These are phyloP conservation scores for Oryza rufipogon DNA, from an alignment of 176 grass and related monocot genomes.

Conservation along the genomic window DNA sequence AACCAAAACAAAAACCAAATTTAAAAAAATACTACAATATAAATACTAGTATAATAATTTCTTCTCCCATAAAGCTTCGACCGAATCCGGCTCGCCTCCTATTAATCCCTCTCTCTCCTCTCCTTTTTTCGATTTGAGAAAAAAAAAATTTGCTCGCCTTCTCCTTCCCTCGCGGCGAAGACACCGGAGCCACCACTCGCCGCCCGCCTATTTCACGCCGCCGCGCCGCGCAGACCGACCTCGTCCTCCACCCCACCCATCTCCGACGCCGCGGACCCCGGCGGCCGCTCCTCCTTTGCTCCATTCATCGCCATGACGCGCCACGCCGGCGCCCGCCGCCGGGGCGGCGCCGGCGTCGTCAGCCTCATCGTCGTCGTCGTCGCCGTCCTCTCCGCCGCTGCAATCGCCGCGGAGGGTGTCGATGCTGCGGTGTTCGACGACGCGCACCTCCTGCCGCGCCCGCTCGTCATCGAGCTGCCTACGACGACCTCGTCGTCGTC, in stretches of 20 bases:
- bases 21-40: not conserved
- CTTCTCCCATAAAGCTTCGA: not conserved
- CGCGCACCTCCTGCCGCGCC: constrained; percentile 22
- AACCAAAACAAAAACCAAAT: not conserved
- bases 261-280: constrained; percentile 4
- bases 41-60: not conserved
- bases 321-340: not conserved
- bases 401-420: too few relatives aligned
- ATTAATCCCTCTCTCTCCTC: too few relatives aligned
- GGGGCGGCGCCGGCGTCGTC: too few relatives aligned
- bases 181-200: constrained; percentile 1
- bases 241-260: too few relatives aligned
- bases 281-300: not conserved
- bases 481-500: not conserved
- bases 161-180: constrained; percentile 7
- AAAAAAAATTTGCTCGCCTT: not conserved
- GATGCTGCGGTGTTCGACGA: not conserved
- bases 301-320: constrained; percentile 15
- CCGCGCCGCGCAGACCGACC: not conserved
- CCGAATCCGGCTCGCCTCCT: constrained; percentile 16
- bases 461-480: constrained; percentile 51
- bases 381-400: not conserved
- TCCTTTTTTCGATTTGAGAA: too few relatives aligned
- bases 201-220: constrained; percentile 2
- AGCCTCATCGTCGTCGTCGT: too few relatives aligned